Evolutionary conservation across 1,284 basidiomycete genomes (phyloP), one percentile per base, ranked within the genome.

Genomic region (Boletellus deceptivus): DNA sequence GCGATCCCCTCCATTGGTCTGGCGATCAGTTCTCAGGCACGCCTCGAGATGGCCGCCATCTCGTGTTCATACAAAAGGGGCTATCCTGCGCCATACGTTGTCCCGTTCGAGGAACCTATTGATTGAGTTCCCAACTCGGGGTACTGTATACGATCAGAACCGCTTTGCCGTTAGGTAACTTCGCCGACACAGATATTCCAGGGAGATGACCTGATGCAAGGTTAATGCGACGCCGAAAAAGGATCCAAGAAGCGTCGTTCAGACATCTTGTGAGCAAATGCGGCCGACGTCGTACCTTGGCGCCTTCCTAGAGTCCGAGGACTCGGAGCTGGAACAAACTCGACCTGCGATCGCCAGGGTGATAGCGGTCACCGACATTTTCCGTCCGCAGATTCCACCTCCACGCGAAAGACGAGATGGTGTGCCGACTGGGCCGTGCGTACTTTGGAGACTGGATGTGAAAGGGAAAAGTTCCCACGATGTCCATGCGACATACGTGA

Each of bases 231-330:
- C 16, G 8, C 29, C 11, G 24, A 4, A 35, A 45, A 24, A 57
- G 54, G 40, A 50, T 27, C 54, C 57, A 24, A 53, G 33, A 39
- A 38, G 13, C 25, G 11, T 50, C 25, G 33, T 54, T 25, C 11
- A 27, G 17, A 1, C 31, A 31, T 14, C 13, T 20, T 20, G 57
- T 48, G 29, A 43, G 40, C 25, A 43, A 10, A 43, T 14, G 22
- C 11, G 9, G 18, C 29, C 24, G 25, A 10, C 5, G 6, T 20
- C 6, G 17, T 4, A 5, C 13, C 17, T 29, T 31, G 22, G n/a
- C 29, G 11, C 17, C 31, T 36, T 1, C 3, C 20, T 4, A 4
- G 20, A 20, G 20, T 20, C 4, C 43, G 43, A 13, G 22, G 55
- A 2, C 27, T 58, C 16, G 24, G 10, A 4, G 14, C 35, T 16